A percentile compares a stretch with the other conserved stretches of the same genome.
Evolutionary conservation across 2,329 filamentous ascomycete species (phyloP).

Genomic region (Phyllosticta citriasiana): DNA sequence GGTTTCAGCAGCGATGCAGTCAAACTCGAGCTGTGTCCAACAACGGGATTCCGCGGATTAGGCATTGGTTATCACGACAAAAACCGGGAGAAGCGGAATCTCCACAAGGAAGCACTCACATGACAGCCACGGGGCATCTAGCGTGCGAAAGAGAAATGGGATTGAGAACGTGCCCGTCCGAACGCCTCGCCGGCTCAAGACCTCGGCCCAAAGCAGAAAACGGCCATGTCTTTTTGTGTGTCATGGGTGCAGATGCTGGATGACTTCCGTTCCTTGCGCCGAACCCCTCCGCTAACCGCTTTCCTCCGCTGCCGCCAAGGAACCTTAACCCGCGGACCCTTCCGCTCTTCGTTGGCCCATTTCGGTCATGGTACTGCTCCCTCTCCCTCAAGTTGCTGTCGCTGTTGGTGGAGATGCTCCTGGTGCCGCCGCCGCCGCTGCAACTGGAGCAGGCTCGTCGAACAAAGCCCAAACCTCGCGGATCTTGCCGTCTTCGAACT

Average conservation of each 20-base stretch:
- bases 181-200: not conserved
- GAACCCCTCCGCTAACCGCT: not conserved
- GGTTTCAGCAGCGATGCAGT: not conserved
- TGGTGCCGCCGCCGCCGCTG: not conserved
- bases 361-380: not conserved
- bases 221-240: not conserved
- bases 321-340: not conserved
- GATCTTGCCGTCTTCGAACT: not conserved
- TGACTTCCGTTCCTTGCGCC: not conserved
- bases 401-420: not conserved
- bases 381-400: not conserved
- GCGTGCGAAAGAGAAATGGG: not conserved
- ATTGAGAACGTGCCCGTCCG: not conserved
- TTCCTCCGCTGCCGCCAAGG: not conserved
- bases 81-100: not conserved
- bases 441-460: not conserved
- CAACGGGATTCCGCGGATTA: not conserved
- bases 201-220: not conserved
- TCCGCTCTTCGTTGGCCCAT: not conserved
- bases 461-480: not conserved
- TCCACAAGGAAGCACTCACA: not conserved
- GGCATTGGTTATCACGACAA: not conserved
- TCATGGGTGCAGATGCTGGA: not conserved
- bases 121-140: not conserved
- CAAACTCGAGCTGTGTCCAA: not conserved